Evolutionary conservation across 1,139 yeast species (phyloP).

Genomic region (Nakaseomyces glabratus): DNA sequence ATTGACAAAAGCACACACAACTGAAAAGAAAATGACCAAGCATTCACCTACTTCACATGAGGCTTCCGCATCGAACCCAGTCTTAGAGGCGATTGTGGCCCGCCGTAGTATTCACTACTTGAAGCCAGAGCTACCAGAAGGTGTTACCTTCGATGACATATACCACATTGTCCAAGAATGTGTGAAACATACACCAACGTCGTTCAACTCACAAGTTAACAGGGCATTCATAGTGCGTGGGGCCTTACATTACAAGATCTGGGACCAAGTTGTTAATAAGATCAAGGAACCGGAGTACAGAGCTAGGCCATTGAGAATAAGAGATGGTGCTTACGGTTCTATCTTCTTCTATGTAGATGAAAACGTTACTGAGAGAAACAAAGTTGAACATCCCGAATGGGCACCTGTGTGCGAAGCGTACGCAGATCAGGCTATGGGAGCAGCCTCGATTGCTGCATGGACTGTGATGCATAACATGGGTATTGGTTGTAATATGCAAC

Average conservation of each 20-base stretch:
- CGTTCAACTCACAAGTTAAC: constrained; percentile 38
- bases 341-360: constrained; percentile 36
- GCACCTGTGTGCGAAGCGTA: constrained; percentile 35
- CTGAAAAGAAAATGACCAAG: constrained; percentile 10
- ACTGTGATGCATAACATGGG: constrained; percentile 34
- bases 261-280: constrained; percentile 32
- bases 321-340: constrained; percentile 36
- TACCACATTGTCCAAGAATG: constrained; percentile 28
- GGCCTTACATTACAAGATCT: constrained; percentile 33
- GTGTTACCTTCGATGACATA: constrained; percentile 29
- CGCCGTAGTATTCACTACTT: constrained; percentile 33
- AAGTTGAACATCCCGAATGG: constrained; percentile 32
- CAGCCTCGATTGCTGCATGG: constrained; percentile 37
- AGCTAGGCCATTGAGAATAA: constrained; percentile 32
- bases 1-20: no score
- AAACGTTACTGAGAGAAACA: constrained; percentile 29
- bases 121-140: constrained; percentile 31
- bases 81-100: constrained; percentile 25
- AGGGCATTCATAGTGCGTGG: constrained; percentile 35
- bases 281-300: constrained; percentile 29
- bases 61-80: constrained; percentile 8
- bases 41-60: no score
- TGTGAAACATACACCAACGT: constrained; percentile 34
- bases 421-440: constrained; percentile 36
- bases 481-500: constrained; percentile 39